Evolutionary conservation across 2,329 filamentous ascomycete species (phyloP).

Genomic region (Orbilia javanica): DNA sequence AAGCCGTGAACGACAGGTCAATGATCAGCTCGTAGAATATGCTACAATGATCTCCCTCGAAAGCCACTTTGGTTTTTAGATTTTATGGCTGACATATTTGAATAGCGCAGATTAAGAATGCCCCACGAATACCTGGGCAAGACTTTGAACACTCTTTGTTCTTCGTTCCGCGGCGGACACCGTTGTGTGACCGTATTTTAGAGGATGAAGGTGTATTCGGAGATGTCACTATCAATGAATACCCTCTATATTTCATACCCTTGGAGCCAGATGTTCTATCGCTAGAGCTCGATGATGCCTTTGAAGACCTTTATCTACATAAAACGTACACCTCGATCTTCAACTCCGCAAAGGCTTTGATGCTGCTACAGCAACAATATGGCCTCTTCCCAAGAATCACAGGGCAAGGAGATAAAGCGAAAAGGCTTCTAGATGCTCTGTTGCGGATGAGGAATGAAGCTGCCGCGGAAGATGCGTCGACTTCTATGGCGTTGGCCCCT

Average conservation of each 20-base stretch:
- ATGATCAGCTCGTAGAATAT: constrained; percentile 40
- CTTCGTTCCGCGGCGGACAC: constrained; percentile 91
- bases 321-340: constrained; percentile 94
- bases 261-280: constrained; percentile 92
- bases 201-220: constrained; percentile 94
- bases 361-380: constrained; percentile 91
- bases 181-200: constrained; percentile 89
- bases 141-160: constrained; percentile 86
- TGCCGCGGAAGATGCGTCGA: constrained; percentile 79
- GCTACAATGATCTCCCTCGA: constrained; percentile 58
- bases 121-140: constrained; percentile 73
- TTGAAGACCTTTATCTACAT: constrained; percentile 85
- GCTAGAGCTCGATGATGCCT: constrained; percentile 87
- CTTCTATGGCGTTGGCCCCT: constrained; percentile 78
- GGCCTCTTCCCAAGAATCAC: constrained; percentile 94
- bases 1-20: constrained; percentile 51
- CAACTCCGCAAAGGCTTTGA: constrained; percentile 87
- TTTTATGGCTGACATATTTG: constrained; percentile 69
- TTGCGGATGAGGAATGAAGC: constrained; percentile 92
- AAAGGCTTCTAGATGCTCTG: constrained; percentile 86
- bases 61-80: constrained; percentile 23
- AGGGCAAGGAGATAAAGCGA: constrained; percentile 95
- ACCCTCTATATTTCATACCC: constrained; percentile 89
- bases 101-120: constrained; percentile 62
- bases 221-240: constrained; percentile 88